These are phyloP conservation scores for Pichia manshurica DNA, from an alignment of 805 yeast genomes.

Conservation along the genomic window DNA sequence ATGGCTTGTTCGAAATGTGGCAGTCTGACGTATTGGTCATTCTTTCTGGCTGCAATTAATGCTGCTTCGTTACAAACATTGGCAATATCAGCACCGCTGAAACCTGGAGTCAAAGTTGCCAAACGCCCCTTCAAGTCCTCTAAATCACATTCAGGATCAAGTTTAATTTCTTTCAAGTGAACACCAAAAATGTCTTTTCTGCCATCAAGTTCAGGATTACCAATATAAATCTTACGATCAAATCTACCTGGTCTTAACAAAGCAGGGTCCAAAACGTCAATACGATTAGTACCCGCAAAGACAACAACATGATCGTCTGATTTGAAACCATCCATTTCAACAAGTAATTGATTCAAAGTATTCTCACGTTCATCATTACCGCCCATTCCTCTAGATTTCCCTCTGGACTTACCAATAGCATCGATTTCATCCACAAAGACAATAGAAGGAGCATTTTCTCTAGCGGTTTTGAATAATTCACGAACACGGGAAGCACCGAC, in stretches of 20 bases:
- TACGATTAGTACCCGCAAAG: constrained; percentile 90
- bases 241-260: constrained; percentile 92
- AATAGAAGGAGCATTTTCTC: constrained; percentile 85
- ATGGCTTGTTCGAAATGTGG: constrained; percentile 86
- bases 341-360: constrained; percentile 84
- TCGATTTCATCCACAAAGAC: constrained; percentile 93
- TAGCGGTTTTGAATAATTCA: constrained; percentile 83
- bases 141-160: constrained; percentile 39
- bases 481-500: constrained; percentile 95
- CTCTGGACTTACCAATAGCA: constrained; percentile 87
- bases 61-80: constrained; percentile 95
- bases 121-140: constrained; percentile 73
- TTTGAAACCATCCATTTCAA: constrained; percentile 93
- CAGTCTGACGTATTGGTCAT: constrained; percentile 54
- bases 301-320: constrained; percentile 89
- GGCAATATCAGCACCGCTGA: constrained; percentile 94
- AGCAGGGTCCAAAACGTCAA: constrained; percentile 86
- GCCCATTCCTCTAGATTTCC: constrained; percentile 67
- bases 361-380: constrained; percentile 91
- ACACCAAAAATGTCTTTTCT: constrained; percentile 82
- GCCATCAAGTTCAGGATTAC: constrained; percentile 84
- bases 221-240: constrained; percentile 82
- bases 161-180: constrained; percentile 59
- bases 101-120: constrained; percentile 91
- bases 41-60: constrained; percentile 79